Conservation (phyloP, 306 rosid species). For the Prunus davidiana region DNA sequence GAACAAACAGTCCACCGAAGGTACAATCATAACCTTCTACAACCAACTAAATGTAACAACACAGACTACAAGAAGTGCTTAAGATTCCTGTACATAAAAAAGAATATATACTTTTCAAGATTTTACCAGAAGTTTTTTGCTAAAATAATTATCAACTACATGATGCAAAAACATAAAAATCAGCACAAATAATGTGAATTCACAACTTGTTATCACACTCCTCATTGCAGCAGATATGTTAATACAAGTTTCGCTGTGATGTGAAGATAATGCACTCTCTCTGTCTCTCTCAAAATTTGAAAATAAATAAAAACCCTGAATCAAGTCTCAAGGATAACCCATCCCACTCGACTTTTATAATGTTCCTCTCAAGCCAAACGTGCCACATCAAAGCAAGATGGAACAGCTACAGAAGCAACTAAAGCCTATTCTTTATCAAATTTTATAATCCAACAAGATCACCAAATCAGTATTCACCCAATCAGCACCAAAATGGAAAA, state of each 20-base stretch:
- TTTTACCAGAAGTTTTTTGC: not conserved
- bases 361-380: not conserved
- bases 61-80: not conserved
- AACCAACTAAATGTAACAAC: not conserved
- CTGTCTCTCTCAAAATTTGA: not conserved
- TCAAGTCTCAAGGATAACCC: not conserved
- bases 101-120: not conserved
- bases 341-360: not conserved
- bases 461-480: not conserved
- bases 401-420: not conserved
- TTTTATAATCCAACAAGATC: not conserved
- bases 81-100: not conserved
- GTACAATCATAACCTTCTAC: not conserved
- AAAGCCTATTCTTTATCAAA: not conserved
- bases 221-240: not conserved
- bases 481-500: not conserved
- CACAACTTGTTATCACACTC: not conserved
- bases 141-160: not conserved
- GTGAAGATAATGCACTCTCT: not conserved
- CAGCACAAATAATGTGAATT: not conserved
- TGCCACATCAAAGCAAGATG: not conserved
- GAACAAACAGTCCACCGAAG: not conserved
- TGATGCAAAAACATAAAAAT: not conserved
- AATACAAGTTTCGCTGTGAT: not conserved
- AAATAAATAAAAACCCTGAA: not conserved